Evolutionary conservation across 176 grass and related monocot genomes (phyloP), one percentile per base, ranked within the genome.

Genomic region (Zoysia japonica): DNA sequence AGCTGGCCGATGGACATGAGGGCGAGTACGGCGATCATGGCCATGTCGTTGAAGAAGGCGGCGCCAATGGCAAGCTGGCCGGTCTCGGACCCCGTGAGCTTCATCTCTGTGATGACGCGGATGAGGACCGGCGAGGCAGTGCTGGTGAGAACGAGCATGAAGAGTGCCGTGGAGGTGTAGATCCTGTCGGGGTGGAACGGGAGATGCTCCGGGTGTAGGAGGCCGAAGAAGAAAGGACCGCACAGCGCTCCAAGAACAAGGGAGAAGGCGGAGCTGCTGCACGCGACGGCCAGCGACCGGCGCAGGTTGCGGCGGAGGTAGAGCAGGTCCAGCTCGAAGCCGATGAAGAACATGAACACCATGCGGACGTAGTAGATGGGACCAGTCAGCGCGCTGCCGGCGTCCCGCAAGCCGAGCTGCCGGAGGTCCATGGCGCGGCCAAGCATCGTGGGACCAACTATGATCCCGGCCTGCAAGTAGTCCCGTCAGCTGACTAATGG

Each of bases 261-360:
- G 84, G 86, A 87, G 9, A 80, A 0, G 1, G 53, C 69, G 2
- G 88, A 80, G 36, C 85, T 75, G 12, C 78, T 64, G 37, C 49
- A 78, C 5, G 87, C 87, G 12, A 95, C 45, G 0, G 17, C 41
- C 13, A 80, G 11, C 65, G 89, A 89, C 19, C 78, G 89, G 1
- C 81, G 78, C 9, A 88, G 69, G 55, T 76, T 82, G 67, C 60
- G 89, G 11, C 78, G 77, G 1, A 95, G 69, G 87, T 95, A 95
- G 1, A 52, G 46, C 11, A 88, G 65, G 73, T 95, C 93, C 71
- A 96, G 62, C 87, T 92, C 93, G 2, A 92, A 75, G 36, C 89
- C 89, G 19, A 92, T 77, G 78, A 90, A 53, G 70, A 92, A 96
- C 89, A 96, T 88, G 93, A 92, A 89, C 46, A 95, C 2, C 11